Evolutionary conservation across 2,329 filamentous ascomycete genomes (phyloP), one percentile per base, ranked within the genome.

Genomic region (Hypoxylon rubiginosum): DNA sequence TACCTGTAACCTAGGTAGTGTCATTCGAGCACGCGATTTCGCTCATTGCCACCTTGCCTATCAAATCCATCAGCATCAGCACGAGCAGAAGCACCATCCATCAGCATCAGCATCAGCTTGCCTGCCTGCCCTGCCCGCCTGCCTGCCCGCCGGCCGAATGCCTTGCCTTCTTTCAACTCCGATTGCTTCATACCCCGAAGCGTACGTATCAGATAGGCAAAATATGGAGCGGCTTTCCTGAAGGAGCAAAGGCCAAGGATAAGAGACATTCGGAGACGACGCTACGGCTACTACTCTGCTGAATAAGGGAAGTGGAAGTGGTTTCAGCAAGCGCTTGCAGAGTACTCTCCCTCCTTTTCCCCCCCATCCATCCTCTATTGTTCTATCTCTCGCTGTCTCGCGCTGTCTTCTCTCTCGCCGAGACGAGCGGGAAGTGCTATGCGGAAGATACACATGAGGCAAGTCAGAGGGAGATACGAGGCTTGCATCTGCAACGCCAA

Each of bases 21-120:
- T 70, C 58, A 66, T 68, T 71, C 63, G 68, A 62, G 62, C 64
- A 66, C 70, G 68, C 62, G 62, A 68, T 62, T 65, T 67, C 61
- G 54, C 64, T 69, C 64, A 50, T 64, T 70, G 61, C 67, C 62
- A 70, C 67, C 67, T 64, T 43, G 39, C 17, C 39, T 7, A 43
- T n/a, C 34, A 10, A 41, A 41, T 19, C 15, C 15, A 19, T 41
- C 36, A 19, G 36, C 36, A 41, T 41, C 36, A 41, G 36, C 36
- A 41, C n/a, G 4, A 41, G 36, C 36, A 41, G 36, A 15, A 17
- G 2, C 15, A 19, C 15, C 36, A 19, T 4, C 13, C 36, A 17
- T 4, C 36, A 41, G 13, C 55, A 67, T 55, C 64, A 28, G 46
- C 57, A 36, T 61, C 48, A 49, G 54, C 58, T 45, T 60, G 30